Conservation (phyloP, 148 eudicot species). For the Fagopyrum homotropicum region DNA sequence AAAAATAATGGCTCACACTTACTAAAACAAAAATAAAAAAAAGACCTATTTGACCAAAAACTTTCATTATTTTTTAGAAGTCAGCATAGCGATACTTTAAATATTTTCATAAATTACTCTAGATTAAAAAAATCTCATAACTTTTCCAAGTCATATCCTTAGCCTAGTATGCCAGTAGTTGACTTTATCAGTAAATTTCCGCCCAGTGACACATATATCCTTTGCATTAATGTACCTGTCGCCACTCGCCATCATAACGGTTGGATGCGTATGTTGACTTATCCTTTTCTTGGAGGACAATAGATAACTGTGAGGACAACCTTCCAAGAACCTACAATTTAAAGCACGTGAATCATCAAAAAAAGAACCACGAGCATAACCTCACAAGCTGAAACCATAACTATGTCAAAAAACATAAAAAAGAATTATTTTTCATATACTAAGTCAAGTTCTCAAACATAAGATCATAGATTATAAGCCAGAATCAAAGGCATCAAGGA, state of each 20-base stretch:
- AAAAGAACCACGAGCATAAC: not conserved
- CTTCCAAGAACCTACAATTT: constrained; percentile 71
- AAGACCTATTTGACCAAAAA: too few relatives aligned
- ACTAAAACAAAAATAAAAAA: too few relatives aligned
- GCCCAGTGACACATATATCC: constrained; percentile 79
- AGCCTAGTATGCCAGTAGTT: constrained; percentile 92
- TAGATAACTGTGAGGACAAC: constrained; percentile 81
- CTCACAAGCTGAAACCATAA: not conserved
- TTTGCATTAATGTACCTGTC: constrained; percentile 93
- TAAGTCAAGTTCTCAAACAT: not conserved
- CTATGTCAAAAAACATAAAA: not conserved
- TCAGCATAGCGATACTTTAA: too few relatives aligned
- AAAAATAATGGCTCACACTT: too few relatives aligned
- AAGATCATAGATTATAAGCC: not conserved
- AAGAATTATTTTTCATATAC: not conserved
- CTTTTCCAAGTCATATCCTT: too few relatives aligned
- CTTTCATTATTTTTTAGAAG: too few relatives aligned
- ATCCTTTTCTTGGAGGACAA: constrained; percentile 92
- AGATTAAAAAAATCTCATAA: too few relatives aligned
- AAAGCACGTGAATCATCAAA: constrained; percentile 6
- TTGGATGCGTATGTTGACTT: constrained; percentile 85
- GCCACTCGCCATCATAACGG: constrained; percentile 88
- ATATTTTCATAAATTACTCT: too few relatives aligned
- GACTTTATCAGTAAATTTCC: constrained; percentile 79
- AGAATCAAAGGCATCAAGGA: not conserved